Evolutionary conservation across 352 stramenopile species (phyloP).

Genomic region (Globisporangium megalacanthum): DNA sequence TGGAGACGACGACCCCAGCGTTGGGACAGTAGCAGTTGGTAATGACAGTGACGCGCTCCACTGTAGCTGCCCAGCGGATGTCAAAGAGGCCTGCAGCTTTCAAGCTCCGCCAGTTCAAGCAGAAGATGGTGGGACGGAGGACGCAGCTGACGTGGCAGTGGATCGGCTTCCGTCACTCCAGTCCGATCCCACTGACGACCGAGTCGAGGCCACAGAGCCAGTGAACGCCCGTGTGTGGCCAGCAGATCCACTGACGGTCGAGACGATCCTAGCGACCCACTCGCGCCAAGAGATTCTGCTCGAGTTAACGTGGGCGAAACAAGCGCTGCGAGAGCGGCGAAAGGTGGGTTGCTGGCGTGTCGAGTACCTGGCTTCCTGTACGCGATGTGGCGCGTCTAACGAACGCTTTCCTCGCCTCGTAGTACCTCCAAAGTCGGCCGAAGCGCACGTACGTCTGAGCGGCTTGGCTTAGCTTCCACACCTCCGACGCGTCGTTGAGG

Average conservation of each 20-base stretch:
- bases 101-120: slow-evolving; percentile 11
- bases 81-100: neutral
- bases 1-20: too few relatives aligned
- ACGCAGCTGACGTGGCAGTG: neutral
- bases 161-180: too few relatives aligned
- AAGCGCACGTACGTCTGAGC: slow-evolving; percentile 15
- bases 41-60: neutral
- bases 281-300: slow-evolving; percentile 40
- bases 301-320: slow-evolving; percentile 47
- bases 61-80: neutral
- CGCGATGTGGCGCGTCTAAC: neutral
- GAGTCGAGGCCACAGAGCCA: too few relatives aligned
- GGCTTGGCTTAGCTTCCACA: too few relatives aligned
- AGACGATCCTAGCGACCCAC: slow-evolving; percentile 42
- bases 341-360: slow-evolving; percentile 20
- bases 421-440: slow-evolving; percentile 29
- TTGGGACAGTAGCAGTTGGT: neutral
- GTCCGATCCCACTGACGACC: too few relatives aligned
- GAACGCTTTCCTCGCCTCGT: neutral
- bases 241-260: slow-evolving; percentile 10
- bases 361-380: too few relatives aligned
- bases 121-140: slow-evolving; percentile 7
- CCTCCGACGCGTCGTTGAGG: too few relatives aligned
- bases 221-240: too few relatives aligned
- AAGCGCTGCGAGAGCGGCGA: slow-evolving; percentile 39